These are phyloP conservation scores for Aspergillus chevalieri DNA, from an alignment of 2,329 filamentous ascomycete genomes.

Conservation along the genomic window DNA sequence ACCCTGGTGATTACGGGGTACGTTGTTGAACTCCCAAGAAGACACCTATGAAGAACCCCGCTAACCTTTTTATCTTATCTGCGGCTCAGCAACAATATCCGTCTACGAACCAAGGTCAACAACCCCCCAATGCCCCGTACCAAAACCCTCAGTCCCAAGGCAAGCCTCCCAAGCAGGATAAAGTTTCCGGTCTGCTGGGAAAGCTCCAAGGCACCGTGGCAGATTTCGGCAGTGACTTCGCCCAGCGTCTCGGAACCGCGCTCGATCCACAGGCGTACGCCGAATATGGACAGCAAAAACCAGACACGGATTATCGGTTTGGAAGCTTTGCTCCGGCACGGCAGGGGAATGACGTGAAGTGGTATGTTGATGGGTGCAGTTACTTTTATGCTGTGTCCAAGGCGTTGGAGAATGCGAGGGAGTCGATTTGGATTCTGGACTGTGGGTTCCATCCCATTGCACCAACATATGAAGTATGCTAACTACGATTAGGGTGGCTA, in stretches of 20 bases:
- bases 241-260: constrained; percentile 43
- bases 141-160: constrained; percentile 23
- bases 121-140: constrained; percentile 16
- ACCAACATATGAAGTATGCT: constrained; percentile 3
- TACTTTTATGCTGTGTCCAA: constrained; percentile 82
- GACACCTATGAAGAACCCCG: too few relatives aligned
- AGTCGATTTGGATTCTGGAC: constrained; percentile 79
- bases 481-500: constrained; percentile 58
- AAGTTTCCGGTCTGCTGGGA: constrained; percentile 46
- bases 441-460: constrained; percentile 40
- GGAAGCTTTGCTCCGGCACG: constrained; percentile 66
- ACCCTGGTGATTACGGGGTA: constrained; percentile 18
- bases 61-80: not conserved
- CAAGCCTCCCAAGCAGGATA: constrained; percentile 29
- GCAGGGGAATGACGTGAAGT: constrained; percentile 68
- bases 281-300: constrained; percentile 34
- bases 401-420: constrained; percentile 68
- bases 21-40: constrained; percentile 6
- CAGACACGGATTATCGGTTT: constrained; percentile 46
- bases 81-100: not conserved
- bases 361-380: constrained; percentile 77
- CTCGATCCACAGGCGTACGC: constrained; percentile 45
- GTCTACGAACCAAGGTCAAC: constrained; percentile 3
- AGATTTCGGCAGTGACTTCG: constrained; percentile 46
- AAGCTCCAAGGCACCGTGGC: constrained; percentile 51